phyloP scores from a whole-genome alignment of 495 filamentous ascomycete species.

The Hypomontagnella submonticulosa region DNA sequence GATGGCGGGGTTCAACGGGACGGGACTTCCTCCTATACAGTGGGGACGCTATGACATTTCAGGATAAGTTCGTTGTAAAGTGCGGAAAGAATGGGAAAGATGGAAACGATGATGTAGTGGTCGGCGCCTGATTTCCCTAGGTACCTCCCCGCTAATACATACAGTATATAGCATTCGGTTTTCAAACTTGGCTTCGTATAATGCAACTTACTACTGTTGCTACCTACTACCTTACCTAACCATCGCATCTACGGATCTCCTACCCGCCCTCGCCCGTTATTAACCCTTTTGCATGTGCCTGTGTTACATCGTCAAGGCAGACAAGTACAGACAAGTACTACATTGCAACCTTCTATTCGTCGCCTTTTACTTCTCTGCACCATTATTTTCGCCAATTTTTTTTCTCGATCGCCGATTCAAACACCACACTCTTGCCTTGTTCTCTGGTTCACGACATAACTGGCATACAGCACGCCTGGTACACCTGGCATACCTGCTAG shows the following conservation, averaged over 20 bases:
- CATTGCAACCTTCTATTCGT: slow-evolving; percentile 29
- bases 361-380: slow-evolving; percentile 36
- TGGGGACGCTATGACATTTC: slow-evolving; percentile 16
- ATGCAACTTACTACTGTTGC: background rate
- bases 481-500: no score
- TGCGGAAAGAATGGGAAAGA: slow-evolving; percentile 14
- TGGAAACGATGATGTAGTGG: slow-evolving; percentile 35
- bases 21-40: slow-evolving; percentile 34
- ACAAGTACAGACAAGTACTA: slow-evolving; percentile 26
- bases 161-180: background rate
- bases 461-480: background rate
- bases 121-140: slow-evolving; percentile 19
- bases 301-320: slow-evolving; percentile 43
- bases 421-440: slow-evolving; percentile 14
- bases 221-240: slow-evolving; percentile 21
- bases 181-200: slow-evolving; percentile 14
- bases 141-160: background rate
- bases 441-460: slow-evolving; percentile 4
- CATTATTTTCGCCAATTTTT: slow-evolving; percentile 34
- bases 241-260: slow-evolving; percentile 36
- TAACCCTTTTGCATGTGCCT: slow-evolving; percentile 40
- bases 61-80: background rate
- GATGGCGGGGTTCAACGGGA: slow-evolving; percentile 32
- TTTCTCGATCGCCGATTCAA: slow-evolving; percentile 40
- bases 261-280: slow-evolving; percentile 29